Evolutionary conservation across 1,284 basidiomycete genomes (phyloP).

Genomic region (Cutaneotrichosporon cyanovorans): DNA sequence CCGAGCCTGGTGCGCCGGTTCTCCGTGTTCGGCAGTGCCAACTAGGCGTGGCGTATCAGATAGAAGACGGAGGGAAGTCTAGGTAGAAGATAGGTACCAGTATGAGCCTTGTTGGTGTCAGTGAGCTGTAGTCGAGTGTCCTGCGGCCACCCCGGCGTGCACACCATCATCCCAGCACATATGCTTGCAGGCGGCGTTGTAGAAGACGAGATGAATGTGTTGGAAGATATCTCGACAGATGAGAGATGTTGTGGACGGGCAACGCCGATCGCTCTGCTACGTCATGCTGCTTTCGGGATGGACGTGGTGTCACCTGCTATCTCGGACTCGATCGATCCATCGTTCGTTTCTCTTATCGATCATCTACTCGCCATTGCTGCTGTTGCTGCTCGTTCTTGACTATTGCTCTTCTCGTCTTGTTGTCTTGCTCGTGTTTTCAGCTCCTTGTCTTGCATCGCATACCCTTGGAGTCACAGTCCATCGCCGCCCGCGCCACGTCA

Average conservation of each 20-base stretch:
- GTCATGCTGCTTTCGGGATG: neutral
- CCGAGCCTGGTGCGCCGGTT: conserved; percentile 92
- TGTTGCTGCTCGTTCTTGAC: neutral
- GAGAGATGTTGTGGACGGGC: too few species aligned
- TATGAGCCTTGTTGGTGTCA: too few species aligned
- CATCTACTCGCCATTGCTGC: neutral
- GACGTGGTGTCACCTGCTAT: neutral
- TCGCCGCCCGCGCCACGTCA: too few species aligned
- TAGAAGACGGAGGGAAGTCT: too few species aligned
- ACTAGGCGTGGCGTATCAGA: conserved; percentile 43
- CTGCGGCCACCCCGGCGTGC: neutral
- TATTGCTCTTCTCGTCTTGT: too few species aligned
- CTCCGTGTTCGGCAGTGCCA: conserved; percentile 87
- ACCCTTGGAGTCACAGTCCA: too few species aligned
- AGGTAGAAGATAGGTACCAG: too few species aligned
- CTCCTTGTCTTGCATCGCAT: too few species aligned
- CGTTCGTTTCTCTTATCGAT: neutral
- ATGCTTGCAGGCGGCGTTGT: conserved; percentile 4
- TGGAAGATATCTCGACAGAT: too few species aligned
- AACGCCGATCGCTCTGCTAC: too few species aligned
- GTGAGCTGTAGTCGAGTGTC: too few species aligned
- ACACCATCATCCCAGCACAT: neutral
- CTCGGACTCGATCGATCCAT: neutral
- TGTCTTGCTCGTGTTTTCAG: too few species aligned
- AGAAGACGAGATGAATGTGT: conserved; percentile 4